A percentile compares a stretch with the other conserved stretches of the same genome.
Evolutionary conservation across 2,329 filamentous ascomycete genomes (phyloP).

Genomic region (Ophiostoma sp.): DNA sequence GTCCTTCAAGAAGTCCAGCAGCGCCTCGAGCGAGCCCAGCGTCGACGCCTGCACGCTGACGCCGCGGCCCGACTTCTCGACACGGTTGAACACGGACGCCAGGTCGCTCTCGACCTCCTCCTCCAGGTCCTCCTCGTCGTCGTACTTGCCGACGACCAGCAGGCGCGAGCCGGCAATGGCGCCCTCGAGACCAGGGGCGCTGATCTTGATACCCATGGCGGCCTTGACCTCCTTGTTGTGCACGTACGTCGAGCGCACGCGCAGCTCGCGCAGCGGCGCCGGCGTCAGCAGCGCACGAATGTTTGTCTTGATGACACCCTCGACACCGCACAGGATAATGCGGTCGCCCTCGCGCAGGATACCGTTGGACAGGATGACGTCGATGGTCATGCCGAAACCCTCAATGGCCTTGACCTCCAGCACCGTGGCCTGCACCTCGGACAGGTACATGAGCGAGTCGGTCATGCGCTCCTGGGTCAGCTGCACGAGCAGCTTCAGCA

Average conservation of each 20-base stretch:
- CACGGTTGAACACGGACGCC: conserved; percentile 81
- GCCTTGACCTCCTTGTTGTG: conserved; percentile 99
- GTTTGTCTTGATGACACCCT: conserved; percentile 90
- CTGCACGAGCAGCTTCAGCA: conserved; percentile 90
- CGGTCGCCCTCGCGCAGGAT: conserved; percentile 89
- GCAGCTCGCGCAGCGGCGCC: conserved; percentile 84
- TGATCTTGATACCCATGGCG: conserved; percentile 97
- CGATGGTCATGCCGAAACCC: conserved; percentile 96
- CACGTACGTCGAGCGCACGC: conserved; percentile 92
- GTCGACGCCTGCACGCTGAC: conserved; percentile 97
- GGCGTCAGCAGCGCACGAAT: conserved; percentile 92
- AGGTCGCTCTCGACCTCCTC: conserved; percentile 96
- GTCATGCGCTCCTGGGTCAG: conserved; percentile 98
- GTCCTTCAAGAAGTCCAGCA: conserved; percentile 91
- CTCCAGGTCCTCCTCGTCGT: conserved; percentile 94
- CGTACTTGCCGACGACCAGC: conserved; percentile 87
- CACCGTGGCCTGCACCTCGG: conserved; percentile 94
- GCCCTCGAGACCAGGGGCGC: conserved; percentile 87
- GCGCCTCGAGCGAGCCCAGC: conserved; percentile 88
- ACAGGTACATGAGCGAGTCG: conserved; percentile 93
- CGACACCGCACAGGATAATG: conserved; percentile 92
- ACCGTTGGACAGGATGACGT: conserved; percentile 94
- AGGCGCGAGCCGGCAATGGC: conserved; percentile 95
- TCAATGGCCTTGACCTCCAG: conserved; percentile 99
- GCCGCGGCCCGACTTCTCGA: conserved; percentile 87